phyloP scores from a whole-genome alignment of 2,329 filamentous ascomycete species.

The Onygenales sp. region DNA sequence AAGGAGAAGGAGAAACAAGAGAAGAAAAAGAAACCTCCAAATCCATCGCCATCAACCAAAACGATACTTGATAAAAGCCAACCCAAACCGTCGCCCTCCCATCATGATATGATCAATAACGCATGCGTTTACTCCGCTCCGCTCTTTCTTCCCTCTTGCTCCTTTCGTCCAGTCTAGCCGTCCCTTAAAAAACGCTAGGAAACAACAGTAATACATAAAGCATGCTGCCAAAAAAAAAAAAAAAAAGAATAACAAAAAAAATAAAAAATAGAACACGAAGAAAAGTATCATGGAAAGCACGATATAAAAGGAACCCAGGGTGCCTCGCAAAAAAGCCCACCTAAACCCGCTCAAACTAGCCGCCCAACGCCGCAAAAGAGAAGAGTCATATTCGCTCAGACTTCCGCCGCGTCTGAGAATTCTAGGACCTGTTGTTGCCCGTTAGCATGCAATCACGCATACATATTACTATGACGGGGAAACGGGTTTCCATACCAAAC shows the following conservation, averaged over 20 bases:
- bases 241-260: background rate
- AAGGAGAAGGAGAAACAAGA: conserved; percentile 15
- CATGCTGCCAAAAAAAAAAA: background rate
- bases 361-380: background rate
- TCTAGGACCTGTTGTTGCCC: conserved; percentile 7
- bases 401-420: conserved; percentile 1
- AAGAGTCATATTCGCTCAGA: background rate
- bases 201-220: background rate
- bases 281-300: conserved; percentile 1
- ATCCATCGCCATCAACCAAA: no score
- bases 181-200: no score
- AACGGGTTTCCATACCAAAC: conserved; percentile 53
- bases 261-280: conserved; percentile 10
- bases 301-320: background rate
- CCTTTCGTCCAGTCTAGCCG: no score
- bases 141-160: no score
- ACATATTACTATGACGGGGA: background rate
- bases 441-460: background rate
- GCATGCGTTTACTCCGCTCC: no score
- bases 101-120: no score
- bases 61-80: no score
- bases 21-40: conserved; percentile 4
- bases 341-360: no score
- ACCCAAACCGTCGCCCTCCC: no score
- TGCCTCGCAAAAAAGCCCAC: no score